Evolutionary conservation across 176 grass and related monocot species (phyloP), one percentile per base, ranked within the genome.

Genomic region (Musa beccarii): DNA sequence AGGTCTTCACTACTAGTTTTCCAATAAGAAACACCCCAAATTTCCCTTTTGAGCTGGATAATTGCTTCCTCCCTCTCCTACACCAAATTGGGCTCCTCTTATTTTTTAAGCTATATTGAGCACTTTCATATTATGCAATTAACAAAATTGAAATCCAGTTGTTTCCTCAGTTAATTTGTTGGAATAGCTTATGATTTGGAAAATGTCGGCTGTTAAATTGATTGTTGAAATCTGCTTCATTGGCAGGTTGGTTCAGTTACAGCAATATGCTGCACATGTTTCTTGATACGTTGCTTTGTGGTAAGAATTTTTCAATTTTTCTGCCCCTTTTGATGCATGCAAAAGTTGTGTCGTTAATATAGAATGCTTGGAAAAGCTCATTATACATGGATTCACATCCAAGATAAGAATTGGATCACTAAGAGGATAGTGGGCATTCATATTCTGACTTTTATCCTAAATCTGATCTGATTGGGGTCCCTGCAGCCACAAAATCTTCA

Each of bases 231-330:
- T 70, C 6, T 23, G 16, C 13, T 10, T 65, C 11, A 29, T 80
- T 63, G 5, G 56, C 69, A 80, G 79, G 79, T 80, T 52, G 57
- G 57, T n/a, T 64, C 49, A 12, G 57, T 80, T n/a, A 80, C 79
- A 54, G 43, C 49, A 52, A 80, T 80, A 73, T 80, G 79, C 20
- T 80, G 79, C 49, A 65, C 69, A 80, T 80, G 79, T 52, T 80
- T 80, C 51, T 53, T 80, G 55, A 20, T 64, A 73, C 43, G 79
- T 1, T 66, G 69, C 57, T 9, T 80, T 73, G 69, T 80, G 79
- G 79, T 80, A 73, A 73, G 69, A 53, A 29, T 21, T n/a, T 23
- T 34, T 19, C 16, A 34, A 55, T 59, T 10, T 53, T 53, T 53
- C 34, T 43, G 34, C 34, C 3, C 34, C 34, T 43, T 23, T 73